Percentiles rank a stretch among this genome's conserved stretches.
Evolutionary conservation across 2,329 filamentous ascomycete genomes (phyloP).

Genomic region (Colletotrichum viniferum): DNA sequence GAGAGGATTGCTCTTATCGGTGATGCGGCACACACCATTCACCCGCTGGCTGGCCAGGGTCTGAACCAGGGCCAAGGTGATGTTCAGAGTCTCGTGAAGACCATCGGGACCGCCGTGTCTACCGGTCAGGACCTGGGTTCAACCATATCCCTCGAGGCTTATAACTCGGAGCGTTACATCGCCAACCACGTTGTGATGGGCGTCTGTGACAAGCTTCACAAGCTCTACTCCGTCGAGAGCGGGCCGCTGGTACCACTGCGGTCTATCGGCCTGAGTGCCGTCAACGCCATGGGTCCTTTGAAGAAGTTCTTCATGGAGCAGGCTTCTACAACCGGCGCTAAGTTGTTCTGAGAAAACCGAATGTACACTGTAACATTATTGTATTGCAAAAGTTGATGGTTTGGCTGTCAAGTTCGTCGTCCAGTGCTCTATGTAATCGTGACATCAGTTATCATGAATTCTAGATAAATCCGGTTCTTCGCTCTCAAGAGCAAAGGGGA

Average conservation of each 20-base stretch:
- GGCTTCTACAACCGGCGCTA: conserved; percentile 60
- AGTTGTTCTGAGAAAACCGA: conserved; percentile 36
- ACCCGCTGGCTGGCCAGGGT: conserved; percentile 93
- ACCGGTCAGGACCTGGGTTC: conserved; percentile 90
- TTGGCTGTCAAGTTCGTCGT: background rate
- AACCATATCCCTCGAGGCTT: conserved; percentile 77
- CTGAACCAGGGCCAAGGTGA: conserved; percentile 93
- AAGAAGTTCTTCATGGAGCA: conserved; percentile 88
- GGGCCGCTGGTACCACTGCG: conserved; percentile 82
- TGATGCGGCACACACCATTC: conserved; percentile 93
- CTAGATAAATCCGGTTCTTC: background rate
- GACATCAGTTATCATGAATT: background rate
- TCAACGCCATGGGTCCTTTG: conserved; percentile 75
- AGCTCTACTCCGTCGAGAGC: conserved; percentile 81
- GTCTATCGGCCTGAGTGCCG: conserved; percentile 75
- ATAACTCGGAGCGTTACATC: conserved; percentile 80
- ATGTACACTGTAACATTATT: background rate
- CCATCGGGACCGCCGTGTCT: conserved; percentile 76
- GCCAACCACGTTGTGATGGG: conserved; percentile 81
- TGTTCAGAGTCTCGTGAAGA: conserved; percentile 76
- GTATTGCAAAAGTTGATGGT: background rate
- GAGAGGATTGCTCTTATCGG: conserved; percentile 92
- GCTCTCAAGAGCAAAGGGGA: background rate
- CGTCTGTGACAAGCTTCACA: conserved; percentile 89
- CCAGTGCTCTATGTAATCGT: background rate